Percentiles rank a stretch among this genome's conserved stretches.
These are phyloP conservation scores for Coffea eugenioides DNA, from an alignment of 257 asterid species.

Conservation along the genomic window DNA sequence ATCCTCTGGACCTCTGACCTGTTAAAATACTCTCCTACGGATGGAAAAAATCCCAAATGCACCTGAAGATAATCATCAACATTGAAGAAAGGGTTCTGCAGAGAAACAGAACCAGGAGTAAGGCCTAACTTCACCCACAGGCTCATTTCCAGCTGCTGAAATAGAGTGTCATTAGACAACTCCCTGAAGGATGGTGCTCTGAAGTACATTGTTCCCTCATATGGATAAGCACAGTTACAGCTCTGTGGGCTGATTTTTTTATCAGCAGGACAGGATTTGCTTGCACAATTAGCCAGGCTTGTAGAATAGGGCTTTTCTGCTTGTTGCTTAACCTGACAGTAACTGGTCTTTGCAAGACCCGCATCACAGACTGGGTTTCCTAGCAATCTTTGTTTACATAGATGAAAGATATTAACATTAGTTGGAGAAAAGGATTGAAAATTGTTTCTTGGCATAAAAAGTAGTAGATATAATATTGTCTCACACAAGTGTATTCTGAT, in stretches of 20 bases:
- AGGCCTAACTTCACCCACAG: constrained; percentile 77
- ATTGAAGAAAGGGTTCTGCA: constrained; percentile 82
- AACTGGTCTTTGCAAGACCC: constrained; percentile 60
- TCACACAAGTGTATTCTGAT: constrained; percentile 70
- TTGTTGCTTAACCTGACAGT: constrained; percentile 78
- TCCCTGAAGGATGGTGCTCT: constrained; percentile 90
- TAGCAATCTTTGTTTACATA: constrained; percentile 50
- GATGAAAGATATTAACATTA: constrained; percentile 3
- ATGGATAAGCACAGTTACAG: constrained; percentile 87
- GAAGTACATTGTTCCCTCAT: constrained; percentile 80
- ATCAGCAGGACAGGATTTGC: constrained; percentile 57
- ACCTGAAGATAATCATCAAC: constrained; percentile 85
- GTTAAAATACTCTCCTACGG: constrained; percentile 56
- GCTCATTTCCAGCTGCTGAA: constrained; percentile 86
- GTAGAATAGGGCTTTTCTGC: constrained; percentile 74
- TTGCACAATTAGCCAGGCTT: constrained; percentile 82
- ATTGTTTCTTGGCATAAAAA: neutral
- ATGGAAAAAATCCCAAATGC: constrained; percentile 75
- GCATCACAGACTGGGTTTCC: constrained; percentile 88
- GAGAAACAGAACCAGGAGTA: constrained; percentile 75
- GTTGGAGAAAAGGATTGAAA: neutral
- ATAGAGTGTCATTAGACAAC: constrained; percentile 63
- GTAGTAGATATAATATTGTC: constrained; percentile 16
- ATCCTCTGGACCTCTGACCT: constrained; percentile 72
- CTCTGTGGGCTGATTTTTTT: constrained; percentile 83